Conservation (phyloP, 2,329 filamentous ascomycete species). For the Botrytis byssoidea region DNA sequence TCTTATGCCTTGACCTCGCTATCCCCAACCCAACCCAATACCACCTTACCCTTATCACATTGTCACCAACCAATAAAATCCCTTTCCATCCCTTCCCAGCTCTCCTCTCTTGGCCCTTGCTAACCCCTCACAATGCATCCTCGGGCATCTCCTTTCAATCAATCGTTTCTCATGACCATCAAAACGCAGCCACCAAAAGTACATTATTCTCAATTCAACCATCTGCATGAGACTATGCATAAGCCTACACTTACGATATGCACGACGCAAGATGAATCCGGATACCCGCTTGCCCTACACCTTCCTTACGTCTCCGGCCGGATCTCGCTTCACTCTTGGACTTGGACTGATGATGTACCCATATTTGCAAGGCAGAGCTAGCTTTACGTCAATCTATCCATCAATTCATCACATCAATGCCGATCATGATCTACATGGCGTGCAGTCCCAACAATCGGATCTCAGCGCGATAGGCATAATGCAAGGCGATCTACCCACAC, state of each 20-base stretch:
- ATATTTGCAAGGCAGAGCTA: background rate
- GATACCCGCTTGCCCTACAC: conserved; percentile 1
- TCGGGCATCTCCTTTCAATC: background rate
- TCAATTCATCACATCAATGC: background rate
- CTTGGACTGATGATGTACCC: background rate
- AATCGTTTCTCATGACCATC: background rate
- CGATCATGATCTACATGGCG: conserved; percentile 7
- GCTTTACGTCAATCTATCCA: background rate
- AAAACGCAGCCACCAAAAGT: background rate
- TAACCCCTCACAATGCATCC: background rate
- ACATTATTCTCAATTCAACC: background rate
- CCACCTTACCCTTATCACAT: background rate
- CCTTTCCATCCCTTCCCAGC: background rate
- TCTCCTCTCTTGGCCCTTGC: background rate
- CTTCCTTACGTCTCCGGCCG: background rate
- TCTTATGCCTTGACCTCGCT: background rate
- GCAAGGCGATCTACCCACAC: background rate
- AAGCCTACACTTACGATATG: background rate
- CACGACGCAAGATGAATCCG: background rate
- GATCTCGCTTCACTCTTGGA: background rate
- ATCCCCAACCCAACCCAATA: background rate
- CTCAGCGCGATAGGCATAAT: background rate
- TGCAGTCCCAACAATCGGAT: background rate
- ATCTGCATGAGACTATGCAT: background rate
- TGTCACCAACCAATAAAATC: background rate